Evolutionary conservation across 257 asterid genomes (phyloP).

Genomic region (Scutellaria barbata): DNA sequence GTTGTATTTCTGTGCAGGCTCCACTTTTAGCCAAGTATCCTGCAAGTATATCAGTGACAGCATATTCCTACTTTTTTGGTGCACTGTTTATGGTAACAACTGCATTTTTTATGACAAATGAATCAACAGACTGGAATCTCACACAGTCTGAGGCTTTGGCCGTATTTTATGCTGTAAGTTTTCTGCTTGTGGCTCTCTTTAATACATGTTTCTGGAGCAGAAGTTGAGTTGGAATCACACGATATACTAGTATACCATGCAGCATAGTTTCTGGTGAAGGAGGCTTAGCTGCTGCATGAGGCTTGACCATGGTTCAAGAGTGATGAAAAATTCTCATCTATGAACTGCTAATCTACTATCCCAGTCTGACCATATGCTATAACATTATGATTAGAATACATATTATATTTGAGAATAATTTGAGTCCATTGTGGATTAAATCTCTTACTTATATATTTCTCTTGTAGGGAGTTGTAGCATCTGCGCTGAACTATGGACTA

Average conservation of each 20-base stretch:
- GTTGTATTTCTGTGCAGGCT: slow-evolving; percentile 58
- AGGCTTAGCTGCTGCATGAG: too few species aligned
- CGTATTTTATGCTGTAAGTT: slow-evolving; percentile 90
- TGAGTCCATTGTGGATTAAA: too few species aligned
- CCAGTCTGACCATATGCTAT: too few species aligned
- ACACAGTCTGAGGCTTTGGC: slow-evolving; percentile 76
- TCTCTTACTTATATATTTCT: background rate
- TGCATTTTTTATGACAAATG: slow-evolving; percentile 57
- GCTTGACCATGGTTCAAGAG: too few species aligned
- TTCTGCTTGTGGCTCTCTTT: slow-evolving; percentile 10
- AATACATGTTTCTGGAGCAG: background rate
- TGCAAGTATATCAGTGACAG: slow-evolving; percentile 89
- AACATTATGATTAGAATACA: too few species aligned
- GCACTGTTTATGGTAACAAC: slow-evolving; percentile 67
- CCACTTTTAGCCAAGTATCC: slow-evolving; percentile 87
- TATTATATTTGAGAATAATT: too few species aligned
- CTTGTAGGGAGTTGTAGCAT: slow-evolving; percentile 81
- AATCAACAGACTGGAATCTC: slow-evolving; percentile 74
- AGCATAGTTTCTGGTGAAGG: background rate
- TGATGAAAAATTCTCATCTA: too few species aligned
- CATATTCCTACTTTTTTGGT: slow-evolving; percentile 87
- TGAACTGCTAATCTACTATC: too few species aligned
- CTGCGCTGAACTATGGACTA: slow-evolving; percentile 88
- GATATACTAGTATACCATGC: background rate
- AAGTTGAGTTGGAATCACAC: background rate